Percentiles rank a stretch among this genome's conserved stretches.
Conservation (phyloP, 139 green algal genomes). For the Chlamydomonas applanata region DNA sequence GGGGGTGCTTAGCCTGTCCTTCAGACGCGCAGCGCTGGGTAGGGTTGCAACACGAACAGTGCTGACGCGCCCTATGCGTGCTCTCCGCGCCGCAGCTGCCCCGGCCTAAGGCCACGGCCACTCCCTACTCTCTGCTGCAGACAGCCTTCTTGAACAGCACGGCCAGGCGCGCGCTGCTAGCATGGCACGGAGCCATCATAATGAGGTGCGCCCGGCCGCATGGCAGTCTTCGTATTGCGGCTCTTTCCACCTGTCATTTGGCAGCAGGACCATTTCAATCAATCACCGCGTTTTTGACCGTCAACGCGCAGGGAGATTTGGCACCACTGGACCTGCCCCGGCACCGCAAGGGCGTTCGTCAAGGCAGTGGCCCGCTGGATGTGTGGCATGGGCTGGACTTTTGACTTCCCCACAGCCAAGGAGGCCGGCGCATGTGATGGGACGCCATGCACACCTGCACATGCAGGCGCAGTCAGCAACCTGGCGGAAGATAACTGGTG, state of each 20-base stretch:
- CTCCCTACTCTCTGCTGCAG: too few species aligned
- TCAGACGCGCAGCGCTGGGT: too few species aligned
- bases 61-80: too few species aligned
- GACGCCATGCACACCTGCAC: constrained; percentile 13
- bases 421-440: not conserved
- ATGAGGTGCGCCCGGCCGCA: constrained; percentile 11
- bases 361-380: constrained; percentile 33
- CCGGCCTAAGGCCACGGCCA: too few species aligned
- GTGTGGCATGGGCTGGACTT: constrained; percentile 47
- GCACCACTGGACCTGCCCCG: constrained; percentile 55
- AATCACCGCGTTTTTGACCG: not conserved
- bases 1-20: too few species aligned
- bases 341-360: constrained; percentile 62
- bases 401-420: constrained; percentile 36
- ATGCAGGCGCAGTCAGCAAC: not conserved
- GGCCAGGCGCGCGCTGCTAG: not conserved
- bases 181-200: constrained; percentile 12
- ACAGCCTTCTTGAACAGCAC: too few species aligned
- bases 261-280: not conserved
- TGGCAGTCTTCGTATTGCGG: not conserved
- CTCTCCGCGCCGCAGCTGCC: too few species aligned
- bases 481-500: constrained; percentile 34
- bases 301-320: constrained; percentile 67
- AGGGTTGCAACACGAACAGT: too few species aligned
- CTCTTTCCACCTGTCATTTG: not conserved